Base-by-base conservation (phyloP, 2,329 filamentous ascomycete species). In the Exophiala phaeomuriformis region DNA sequence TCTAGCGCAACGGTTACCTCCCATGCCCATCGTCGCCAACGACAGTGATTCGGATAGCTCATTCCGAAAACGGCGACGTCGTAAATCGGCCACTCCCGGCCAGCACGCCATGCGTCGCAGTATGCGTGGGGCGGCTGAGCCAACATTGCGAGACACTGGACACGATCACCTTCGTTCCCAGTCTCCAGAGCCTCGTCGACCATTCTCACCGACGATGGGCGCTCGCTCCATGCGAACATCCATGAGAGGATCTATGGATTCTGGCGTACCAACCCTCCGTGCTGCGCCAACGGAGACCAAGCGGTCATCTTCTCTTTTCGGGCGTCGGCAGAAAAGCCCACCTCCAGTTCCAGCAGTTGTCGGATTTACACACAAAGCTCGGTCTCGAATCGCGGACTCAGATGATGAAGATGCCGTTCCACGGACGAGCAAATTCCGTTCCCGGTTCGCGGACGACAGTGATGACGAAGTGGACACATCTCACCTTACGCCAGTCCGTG, bases 1-100 rank as follows among this genome's bases (percentile, higher is more conserved):
- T 5, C 37, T 35, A 6, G 39, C 42, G 3, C 47, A 50, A 31
- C 36, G 47, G 31, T 10, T 49, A 37, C 47, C 40, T 30, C 51
- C 57, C n/a, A 47, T 42, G 35, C 53, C 48, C 2, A 12, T 54
- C 19, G 12, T 43, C 12, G 48, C 84, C 0, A 81, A 83, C 60
- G 83, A 79, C 30, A 88, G 85, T 63, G 84, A 88, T 62, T 76
- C 73, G 2, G 71, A 72, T 42, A 95, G 87, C 70, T 95, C 88
- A 66, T 95, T 95, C 72, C 85, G 81, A 64, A 84, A 88, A 30
- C 70, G 74, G 41, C 78, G 79, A 56, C 71, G 77, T 36, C 69
- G 70, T 39, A 56, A 50, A 35, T 51, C 55, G 3, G 48, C 53
- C 9, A 69, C 75, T 41, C 75, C 76, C 0, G 72, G 73, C 3